These are phyloP conservation scores for Codiaeum variegatum DNA, from an alignment of 441 rosid species.

Conservation along the genomic window DNA sequence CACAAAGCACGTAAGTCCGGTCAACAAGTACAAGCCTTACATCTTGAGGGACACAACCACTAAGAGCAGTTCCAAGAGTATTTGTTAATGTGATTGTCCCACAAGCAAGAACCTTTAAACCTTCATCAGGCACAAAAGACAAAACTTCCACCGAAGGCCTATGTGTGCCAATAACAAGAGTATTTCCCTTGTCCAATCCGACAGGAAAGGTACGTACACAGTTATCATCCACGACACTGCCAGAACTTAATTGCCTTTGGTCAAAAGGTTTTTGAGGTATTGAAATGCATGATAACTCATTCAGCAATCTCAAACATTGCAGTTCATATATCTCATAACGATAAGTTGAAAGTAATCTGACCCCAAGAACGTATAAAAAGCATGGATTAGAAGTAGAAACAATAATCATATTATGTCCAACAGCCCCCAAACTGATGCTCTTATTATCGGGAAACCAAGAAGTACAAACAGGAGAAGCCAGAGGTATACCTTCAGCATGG, in stretches of 20 bases:
- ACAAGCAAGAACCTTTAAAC: constrained; percentile 76
- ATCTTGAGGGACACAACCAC: constrained; percentile 95
- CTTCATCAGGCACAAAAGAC: constrained; percentile 57
- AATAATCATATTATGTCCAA: constrained; percentile 64
- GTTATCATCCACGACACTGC: constrained; percentile 28
- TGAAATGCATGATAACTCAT: constrained; percentile 88
- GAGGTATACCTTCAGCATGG: constrained; percentile 73
- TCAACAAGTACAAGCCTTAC: constrained; percentile 91
- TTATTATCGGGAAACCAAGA: constrained; percentile 79
- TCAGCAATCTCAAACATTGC: constrained; percentile 69
- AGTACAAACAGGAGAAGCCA: constrained; percentile 67
- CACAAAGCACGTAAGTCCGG: constrained; percentile 75
- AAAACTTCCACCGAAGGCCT: constrained; percentile 93
- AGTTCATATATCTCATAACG: constrained; percentile 70
- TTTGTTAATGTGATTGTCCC: constrained; percentile 67
- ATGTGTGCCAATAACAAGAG: constrained; percentile 90
- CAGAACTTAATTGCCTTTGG: constrained; percentile 36
- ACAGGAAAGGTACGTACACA: constrained; percentile 42
- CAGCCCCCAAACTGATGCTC: constrained; percentile 94
- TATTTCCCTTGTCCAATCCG: constrained; percentile 59
- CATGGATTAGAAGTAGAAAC: constrained; percentile 95
- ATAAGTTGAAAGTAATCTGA: constrained; percentile 51
- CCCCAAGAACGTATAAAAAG: constrained; percentile 71
- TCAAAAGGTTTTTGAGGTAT: constrained; percentile 64
- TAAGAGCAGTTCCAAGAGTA: constrained; percentile 64